phyloP scores from a whole-genome alignment of 202 grass and related monocot genomes.

The Schoenoplectus tabernaemontani region DNA sequence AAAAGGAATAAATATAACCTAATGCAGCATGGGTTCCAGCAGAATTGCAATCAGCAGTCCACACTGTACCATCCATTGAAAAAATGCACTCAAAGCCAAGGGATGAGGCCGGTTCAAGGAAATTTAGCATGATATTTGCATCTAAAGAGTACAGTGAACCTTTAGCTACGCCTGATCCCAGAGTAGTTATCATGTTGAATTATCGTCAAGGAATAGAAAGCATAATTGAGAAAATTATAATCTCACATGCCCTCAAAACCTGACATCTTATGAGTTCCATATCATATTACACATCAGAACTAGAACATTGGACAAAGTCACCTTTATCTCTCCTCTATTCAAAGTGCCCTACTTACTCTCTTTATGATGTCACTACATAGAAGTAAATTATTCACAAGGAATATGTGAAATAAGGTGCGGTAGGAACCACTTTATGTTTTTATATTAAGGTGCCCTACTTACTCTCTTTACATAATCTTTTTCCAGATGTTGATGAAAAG shows the following conservation, averaged over 20 bases:
- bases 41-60: constrained; percentile 59
- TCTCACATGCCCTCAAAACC: not conserved
- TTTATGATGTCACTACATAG: not conserved
- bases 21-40: constrained; percentile 47
- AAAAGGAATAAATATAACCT: constrained; percentile 43
- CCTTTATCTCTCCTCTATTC: not conserved
- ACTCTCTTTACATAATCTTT: no score
- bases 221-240: constrained; percentile 3
- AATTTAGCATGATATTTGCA: constrained; percentile 29
- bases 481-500: not conserved
- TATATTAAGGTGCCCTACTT: no score
- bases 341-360: not conserved
- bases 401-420: not conserved
- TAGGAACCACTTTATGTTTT: not conserved
- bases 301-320: not conserved
- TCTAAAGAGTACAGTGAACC: constrained; percentile 61
- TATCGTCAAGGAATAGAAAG: constrained; percentile 55
- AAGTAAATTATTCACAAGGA: not conserved
- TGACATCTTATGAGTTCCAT: not conserved
- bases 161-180: constrained; percentile 50
- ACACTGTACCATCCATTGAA: constrained; percentile 54
- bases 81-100: constrained; percentile 24
- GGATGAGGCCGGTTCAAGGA: constrained; percentile 4
- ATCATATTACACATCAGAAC: not conserved
- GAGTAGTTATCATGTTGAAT: constrained; percentile 69